Evolutionary conservation across 164 flowering plant genomes (phyloP).

Genomic region (Kingdonia uniflora): DNA sequence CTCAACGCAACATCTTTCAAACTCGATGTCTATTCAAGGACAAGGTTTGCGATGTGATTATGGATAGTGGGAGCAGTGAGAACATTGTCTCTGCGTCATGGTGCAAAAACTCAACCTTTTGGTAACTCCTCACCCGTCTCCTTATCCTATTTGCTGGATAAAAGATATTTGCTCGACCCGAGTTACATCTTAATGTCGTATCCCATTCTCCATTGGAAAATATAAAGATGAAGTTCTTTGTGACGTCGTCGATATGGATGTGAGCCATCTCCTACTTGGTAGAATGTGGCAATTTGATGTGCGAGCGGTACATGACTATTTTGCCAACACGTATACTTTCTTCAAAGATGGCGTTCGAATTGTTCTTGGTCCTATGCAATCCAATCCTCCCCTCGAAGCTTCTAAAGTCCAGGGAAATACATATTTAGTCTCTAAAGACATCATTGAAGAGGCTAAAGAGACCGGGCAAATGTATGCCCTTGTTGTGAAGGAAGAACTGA

Average conservation of each 20-base stretch:
- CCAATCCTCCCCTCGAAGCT: too few species aligned
- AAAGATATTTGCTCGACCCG: background rate
- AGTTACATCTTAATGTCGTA: too few species aligned
- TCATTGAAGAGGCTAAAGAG: background rate
- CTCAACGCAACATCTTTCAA: background rate
- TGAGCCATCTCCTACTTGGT: background rate
- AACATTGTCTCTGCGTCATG: background rate
- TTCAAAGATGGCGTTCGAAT: background rate
- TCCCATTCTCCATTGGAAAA: too few species aligned
- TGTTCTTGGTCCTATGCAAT: background rate
- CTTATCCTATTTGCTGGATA: background rate
- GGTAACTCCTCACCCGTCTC: background rate
- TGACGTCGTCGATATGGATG: background rate
- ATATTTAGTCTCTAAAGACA: background rate
- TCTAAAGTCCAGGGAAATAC: background rate
- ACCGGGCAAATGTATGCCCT: background rate
- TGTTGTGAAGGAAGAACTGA: too few species aligned
- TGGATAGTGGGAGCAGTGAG: background rate
- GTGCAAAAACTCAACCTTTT: background rate
- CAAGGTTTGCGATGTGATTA: background rate
- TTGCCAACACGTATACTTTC: background rate
- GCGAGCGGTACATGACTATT: too few species aligned
- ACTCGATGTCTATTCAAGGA: background rate
- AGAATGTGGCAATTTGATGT: background rate
- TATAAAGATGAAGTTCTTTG: background rate